A percentile compares a stretch with the other conserved stretches of the same genome.
phyloP scores from a whole-genome alignment of 371 early-diverging fungal species.

The Nosema muscidifuracis region DNA sequence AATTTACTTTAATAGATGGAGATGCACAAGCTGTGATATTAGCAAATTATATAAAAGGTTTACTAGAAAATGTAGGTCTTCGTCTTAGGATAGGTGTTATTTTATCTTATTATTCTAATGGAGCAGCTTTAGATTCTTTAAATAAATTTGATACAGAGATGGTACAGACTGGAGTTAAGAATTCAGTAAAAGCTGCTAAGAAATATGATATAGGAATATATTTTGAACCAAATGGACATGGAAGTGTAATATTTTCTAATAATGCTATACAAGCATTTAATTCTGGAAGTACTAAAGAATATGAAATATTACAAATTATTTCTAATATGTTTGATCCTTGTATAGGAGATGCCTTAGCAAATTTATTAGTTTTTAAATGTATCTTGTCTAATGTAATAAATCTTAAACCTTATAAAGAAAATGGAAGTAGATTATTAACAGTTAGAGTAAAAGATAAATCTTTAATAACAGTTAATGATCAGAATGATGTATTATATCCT shows the following conservation, averaged over 20 bases:
- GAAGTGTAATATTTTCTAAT: slow-evolving; percentile 86
- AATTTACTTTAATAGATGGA: slow-evolving; percentile 53
- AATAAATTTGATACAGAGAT: slow-evolving; percentile 51
- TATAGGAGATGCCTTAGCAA: slow-evolving; percentile 95
- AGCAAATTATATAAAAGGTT: slow-evolving; percentile 38
- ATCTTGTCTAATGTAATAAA: slow-evolving; percentile 67
- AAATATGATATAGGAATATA: slow-evolving; percentile 94
- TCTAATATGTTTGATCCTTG: slow-evolving; percentile 56
- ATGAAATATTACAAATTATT: slow-evolving; percentile 29
- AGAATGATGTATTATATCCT: slow-evolving; percentile 77
- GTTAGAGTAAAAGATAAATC: slow-evolving; percentile 75
- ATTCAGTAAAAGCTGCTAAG: slow-evolving; percentile 90
- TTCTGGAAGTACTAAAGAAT: not conserved
- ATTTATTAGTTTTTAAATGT: slow-evolving; percentile 84
- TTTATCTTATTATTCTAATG: slow-evolving; percentile 57
- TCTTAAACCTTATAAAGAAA: slow-evolving; percentile 45
- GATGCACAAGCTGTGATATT: slow-evolving; percentile 55
- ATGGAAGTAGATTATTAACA: slow-evolving; percentile 69
- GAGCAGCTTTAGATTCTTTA: slow-evolving; percentile 45
- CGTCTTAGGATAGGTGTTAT: slow-evolving; percentile 45
- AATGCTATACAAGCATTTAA: slow-evolving; percentile 64
- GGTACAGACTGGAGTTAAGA: slow-evolving; percentile 94
- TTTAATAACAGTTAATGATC: slow-evolving; percentile 69
- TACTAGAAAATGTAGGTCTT: slow-evolving; percentile 22
- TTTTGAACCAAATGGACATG: slow-evolving; percentile 99